phyloP scores from a whole-genome alignment of 306 rosid genomes.

The Vigna mungo region DNA sequence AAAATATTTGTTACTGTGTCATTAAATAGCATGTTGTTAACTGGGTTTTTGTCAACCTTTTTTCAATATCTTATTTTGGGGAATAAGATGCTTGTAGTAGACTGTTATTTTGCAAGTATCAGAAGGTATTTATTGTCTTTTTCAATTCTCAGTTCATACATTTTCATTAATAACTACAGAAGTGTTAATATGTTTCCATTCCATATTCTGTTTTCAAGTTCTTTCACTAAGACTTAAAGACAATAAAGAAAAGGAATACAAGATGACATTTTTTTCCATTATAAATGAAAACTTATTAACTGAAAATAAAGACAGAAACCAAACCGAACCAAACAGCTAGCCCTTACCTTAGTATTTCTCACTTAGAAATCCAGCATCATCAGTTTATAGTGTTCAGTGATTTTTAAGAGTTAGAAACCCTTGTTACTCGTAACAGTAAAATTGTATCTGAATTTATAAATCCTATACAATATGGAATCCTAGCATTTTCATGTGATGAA shows the following conservation, averaged over 20 bases:
- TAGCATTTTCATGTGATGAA: slow-evolving; percentile 8
- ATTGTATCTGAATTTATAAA: slow-evolving; percentile 17
- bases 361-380: slow-evolving; percentile 5
- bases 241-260: not conserved
- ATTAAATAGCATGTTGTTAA: slow-evolving; percentile 27
- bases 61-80: slow-evolving; percentile 29
- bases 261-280: not conserved
- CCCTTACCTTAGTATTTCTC: slow-evolving; percentile 21
- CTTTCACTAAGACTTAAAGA: not conserved
- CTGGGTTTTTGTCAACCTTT: slow-evolving; percentile 22
- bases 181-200: not conserved
- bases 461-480: not conserved
- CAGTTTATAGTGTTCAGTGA: slow-evolving; percentile 16
- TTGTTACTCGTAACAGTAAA: slow-evolving; percentile 3
- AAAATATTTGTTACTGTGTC: not conserved
- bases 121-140: not conserved
- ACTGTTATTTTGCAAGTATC: not conserved
- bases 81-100: slow-evolving; percentile 34
- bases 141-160: not conserved
- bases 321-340: not conserved
- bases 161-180: slow-evolving; percentile 2
- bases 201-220: slow-evolving; percentile 11
- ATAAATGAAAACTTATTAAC: not conserved
- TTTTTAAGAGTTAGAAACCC: slow-evolving; percentile 4
- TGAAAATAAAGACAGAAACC: not conserved